These are phyloP conservation scores for Aspergillus sclerotiicarbonarius DNA, from an alignment of 495 filamentous ascomycete genomes.

Conservation along the genomic window DNA sequence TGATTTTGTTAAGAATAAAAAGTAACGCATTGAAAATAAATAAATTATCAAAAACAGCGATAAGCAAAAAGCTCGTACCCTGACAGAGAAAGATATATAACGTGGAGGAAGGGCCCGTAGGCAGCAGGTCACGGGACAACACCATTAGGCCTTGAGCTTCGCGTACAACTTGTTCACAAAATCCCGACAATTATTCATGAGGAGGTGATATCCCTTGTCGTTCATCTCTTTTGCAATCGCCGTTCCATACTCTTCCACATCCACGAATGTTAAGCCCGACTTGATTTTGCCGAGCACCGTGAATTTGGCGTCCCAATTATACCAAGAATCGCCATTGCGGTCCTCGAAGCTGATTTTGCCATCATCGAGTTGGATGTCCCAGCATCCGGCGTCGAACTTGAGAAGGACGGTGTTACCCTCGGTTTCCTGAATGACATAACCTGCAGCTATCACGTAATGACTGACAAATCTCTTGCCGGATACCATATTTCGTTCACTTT, in stretches of 20 bases:
- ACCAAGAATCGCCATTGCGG: background rate
- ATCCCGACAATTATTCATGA: conserved; percentile 2
- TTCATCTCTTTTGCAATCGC: background rate
- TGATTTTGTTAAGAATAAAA: no score
- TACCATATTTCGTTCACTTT: background rate
- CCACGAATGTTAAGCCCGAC: background rate
- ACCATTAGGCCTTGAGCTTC: conserved; percentile 2
- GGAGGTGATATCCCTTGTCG: background rate
- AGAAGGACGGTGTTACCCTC: background rate
- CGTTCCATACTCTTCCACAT: background rate
- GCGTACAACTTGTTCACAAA: conserved; percentile 1
- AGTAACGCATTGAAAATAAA: no score
- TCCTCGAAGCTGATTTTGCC: background rate
- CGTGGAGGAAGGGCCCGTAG: no score
- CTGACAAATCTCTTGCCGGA: background rate
- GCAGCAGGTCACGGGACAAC: no score
- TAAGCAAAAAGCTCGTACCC: no score
- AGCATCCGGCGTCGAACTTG: background rate
- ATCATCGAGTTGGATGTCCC: background rate
- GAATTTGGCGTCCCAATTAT: background rate
- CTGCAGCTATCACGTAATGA: background rate
- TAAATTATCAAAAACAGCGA: no score
- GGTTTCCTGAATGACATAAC: background rate
- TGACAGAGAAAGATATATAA: no score
- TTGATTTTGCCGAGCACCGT: background rate